Conservation (phyloP, 148 eudicot genomes). For the Polygonum maritimum region DNA sequence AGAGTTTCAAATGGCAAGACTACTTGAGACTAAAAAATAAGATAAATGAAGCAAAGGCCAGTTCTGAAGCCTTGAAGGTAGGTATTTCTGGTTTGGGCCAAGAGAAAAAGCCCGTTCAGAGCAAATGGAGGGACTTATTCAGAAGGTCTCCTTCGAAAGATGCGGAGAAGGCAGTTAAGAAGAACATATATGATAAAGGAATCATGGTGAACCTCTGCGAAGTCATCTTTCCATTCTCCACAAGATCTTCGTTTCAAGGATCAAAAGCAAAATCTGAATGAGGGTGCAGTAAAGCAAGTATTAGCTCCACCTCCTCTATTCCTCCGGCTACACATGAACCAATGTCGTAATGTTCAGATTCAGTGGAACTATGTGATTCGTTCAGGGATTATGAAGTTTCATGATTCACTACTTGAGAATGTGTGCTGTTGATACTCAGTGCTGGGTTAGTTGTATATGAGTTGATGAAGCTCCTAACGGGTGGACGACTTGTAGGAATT, state of each 20-base stretch:
- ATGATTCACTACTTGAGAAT: neutral
- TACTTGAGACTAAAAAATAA: constrained; percentile 55
- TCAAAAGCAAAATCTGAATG: constrained; percentile 52
- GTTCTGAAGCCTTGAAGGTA: constrained; percentile 58
- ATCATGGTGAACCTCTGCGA: constrained; percentile 46
- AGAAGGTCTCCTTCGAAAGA: constrained; percentile 63
- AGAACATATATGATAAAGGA: constrained; percentile 71
- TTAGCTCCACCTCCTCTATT: neutral
- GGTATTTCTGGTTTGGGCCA: constrained; percentile 45
- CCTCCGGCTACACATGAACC: neutral
- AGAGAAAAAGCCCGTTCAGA: constrained; percentile 41
- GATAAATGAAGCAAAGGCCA: constrained; percentile 72
- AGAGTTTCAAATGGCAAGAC: constrained; percentile 95
- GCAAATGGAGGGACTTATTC: constrained; percentile 79
- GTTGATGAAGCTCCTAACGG: too few species aligned
- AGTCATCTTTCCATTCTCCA: constrained; percentile 58
- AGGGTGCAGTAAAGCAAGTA: neutral
- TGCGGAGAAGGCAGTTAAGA: constrained; percentile 28
- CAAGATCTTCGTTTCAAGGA: constrained; percentile 44
- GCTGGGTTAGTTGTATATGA: too few species aligned
- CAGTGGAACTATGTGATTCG: neutral
- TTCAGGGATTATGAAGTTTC: neutral
- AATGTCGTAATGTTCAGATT: neutral
- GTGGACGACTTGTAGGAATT: too few species aligned
- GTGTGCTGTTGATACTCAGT: neutral